Percentiles rank a stretch among this genome's conserved stretches.
phyloP scores from a whole-genome alignment of 106 monocot genomes.

The Alisma plantagoaquatica region DNA sequence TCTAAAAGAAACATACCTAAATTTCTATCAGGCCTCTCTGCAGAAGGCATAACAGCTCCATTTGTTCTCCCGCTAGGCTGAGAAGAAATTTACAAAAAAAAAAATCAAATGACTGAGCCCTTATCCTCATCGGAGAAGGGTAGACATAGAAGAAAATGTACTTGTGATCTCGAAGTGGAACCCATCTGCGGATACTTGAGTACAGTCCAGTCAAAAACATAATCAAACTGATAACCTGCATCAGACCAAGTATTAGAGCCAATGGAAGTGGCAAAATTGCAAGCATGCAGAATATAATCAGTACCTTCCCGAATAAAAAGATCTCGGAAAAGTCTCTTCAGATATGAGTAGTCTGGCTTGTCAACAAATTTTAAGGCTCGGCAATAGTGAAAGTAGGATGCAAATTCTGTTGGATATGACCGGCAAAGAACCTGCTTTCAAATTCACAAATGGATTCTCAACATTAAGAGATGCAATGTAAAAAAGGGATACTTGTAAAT shows the following conservation, averaged over 20 bases:
- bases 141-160: constrained; percentile 29
- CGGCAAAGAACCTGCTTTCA: constrained; percentile 59
- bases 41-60: constrained; percentile 43
- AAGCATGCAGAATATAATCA: too few relatives aligned
- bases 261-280: too few relatives aligned
- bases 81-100: constrained; percentile 16
- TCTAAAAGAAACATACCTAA: constrained; percentile 28
- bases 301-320: constrained; percentile 80
- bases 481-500: too few relatives aligned
- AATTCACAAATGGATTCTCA: too few relatives aligned
- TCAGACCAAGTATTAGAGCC: too few relatives aligned
- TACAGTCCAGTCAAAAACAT: constrained; percentile 90
- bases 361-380: constrained; percentile 64
- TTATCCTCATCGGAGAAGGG: too few relatives aligned
- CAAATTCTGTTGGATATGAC: constrained; percentile 53
- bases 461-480: too few relatives aligned
- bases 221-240: constrained; percentile 88
- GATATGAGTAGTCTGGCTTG: constrained; percentile 61
- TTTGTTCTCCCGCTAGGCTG: constrained; percentile 40
- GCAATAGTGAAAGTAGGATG: constrained; percentile 63
- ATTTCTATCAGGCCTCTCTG: constrained; percentile 37
- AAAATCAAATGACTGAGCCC: too few relatives aligned
- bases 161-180: constrained; percentile 34
- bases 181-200: constrained; percentile 65
- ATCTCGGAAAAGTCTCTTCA: constrained; percentile 68